Base-by-base conservation (phyloP, 2,329 filamentous ascomycete species). In the Tympanopsis confertula region DNA sequence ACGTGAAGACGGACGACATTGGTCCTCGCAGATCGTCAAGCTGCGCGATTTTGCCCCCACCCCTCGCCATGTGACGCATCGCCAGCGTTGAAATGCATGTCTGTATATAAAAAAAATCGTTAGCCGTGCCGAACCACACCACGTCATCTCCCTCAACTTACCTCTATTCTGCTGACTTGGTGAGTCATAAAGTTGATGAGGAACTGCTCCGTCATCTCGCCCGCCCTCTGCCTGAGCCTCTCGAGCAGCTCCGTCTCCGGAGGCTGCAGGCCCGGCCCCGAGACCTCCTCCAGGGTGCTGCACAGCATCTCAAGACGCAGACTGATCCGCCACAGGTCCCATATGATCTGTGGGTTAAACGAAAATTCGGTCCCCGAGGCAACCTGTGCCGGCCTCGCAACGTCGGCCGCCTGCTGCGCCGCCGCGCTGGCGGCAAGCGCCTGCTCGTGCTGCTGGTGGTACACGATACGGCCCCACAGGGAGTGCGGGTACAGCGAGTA, bases 401-500 rank as follows among this genome's bases (percentile, higher is more conserved):
- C 66, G 35, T 64, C 54, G 36, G 58, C 60, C 46, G 71, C 58
- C 14, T 56, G 56, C 4, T 55, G 56, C 38, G 66, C 51, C 30
- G 39, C 39, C 36, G 33, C 15, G 12, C 13, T 17, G 10, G 32
- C 13, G 15, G 12, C 32, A 12, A 17, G 19, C 10, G 36, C 7
- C 35, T 18, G 48, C 20, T 42, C 33, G 51, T 2, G 36, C 29
- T 5, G 17, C 10, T 44, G 3, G 52, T 39, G 19, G 45, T 33
- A 26, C 80, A 71, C 73, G 42, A 87, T 79, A 42, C 91, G 82
- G 28, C 86, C 86, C 12, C 84, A 78, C 20, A 98, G 73, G 1
- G 82, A 76, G 55, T 94, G 87, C 2, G 91, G 89, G 55, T 95
- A 98, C 56, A 98, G 83, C 41, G 94, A 79, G 61, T 94, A 96